Evolutionary conservation across 768 basidiomycete genomes (phyloP), one percentile per base, ranked within the genome.

Genomic region (Gyrodon lividus): DNA sequence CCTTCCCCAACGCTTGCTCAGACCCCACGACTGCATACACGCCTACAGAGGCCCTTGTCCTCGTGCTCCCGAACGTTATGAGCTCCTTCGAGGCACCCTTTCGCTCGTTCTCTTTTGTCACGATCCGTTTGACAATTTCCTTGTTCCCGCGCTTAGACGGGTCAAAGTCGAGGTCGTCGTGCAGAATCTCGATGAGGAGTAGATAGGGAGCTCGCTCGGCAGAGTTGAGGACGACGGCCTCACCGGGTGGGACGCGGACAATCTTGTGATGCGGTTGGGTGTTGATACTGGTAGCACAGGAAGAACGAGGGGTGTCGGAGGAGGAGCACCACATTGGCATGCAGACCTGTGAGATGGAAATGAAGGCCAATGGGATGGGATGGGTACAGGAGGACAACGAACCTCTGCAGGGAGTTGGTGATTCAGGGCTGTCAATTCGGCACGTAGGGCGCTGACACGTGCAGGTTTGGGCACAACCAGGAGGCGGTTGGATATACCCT

Each of bases 381-480:
- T 1, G 14, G 7, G 12, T 16, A 43, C 13, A 52, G 24, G 35
- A n/a, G 31, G 37, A 26, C 13, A 1, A 61, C 64, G 68, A 70
- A 92, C 95, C 78, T 98, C 97, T 3, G 97, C 92, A 13, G 97
- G 97, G 26, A 99, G 80, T 66, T 89, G 91, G 65, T 99, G 96
- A 63, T 99, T 99, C 48, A 99, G 73, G 16, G 87, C 86, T 5
- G 97, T 99, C 60, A 99, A 71, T 67, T 98, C 97, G 28, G 97
- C 97, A 64, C 97, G 77, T 40, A 99, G 74, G n/a, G 97, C 95
- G 67, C 93, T 96, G 37, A 98, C 87, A 34, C 96, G 84, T 12
- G 97, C 97, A 40, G 89, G 93, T 63, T 88, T 88, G 13, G 97
- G 97, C 0, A 99, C 85, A 23, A 97, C 86, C 43, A 99, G 72